Evolutionary conservation across 305 asterid genomes (phyloP).

Genomic region (Lippia alba): DNA sequence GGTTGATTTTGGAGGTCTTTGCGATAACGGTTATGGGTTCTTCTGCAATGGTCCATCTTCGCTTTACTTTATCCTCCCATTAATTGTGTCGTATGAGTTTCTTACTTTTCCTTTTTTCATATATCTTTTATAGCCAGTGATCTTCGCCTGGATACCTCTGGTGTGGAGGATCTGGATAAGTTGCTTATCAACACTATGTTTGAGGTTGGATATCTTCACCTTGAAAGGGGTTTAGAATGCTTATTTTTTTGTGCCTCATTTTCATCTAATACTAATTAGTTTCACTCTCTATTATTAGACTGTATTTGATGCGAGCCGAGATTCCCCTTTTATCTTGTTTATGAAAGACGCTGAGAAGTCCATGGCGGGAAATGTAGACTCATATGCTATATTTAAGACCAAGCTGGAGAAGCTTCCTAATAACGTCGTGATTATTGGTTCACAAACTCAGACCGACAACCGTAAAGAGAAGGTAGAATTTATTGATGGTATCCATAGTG

Average conservation of each 20-base stretch:
- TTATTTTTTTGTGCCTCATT: conserved; percentile 9
- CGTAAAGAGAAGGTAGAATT: conserved; percentile 74
- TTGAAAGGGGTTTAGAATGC: conserved; percentile 27
- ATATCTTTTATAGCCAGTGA: conserved; percentile 56
- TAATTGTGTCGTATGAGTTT: conserved; percentile 26
- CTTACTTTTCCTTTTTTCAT: conserved; percentile 19
- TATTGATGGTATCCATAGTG: conserved; percentile 22
- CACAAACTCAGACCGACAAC: conserved; percentile 66
- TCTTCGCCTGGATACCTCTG: conserved; percentile 69
- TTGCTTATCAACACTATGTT: conserved; percentile 70
- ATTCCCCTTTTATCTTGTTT: conserved; percentile 80
- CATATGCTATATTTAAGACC: conserved; percentile 61
- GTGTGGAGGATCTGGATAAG: conserved; percentile 75
- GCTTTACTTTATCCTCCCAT: conserved; percentile 13
- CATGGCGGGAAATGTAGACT: conserved; percentile 74
- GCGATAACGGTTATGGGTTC: conserved; percentile 82
- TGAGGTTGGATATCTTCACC: conserved; percentile 59
- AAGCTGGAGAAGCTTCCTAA: conserved; percentile 79
- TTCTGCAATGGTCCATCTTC: conserved; percentile 73
- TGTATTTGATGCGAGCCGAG: conserved; percentile 71
- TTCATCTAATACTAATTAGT: conserved; percentile 29
- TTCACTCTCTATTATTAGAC: conserved; percentile 50
- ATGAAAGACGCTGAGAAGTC: conserved; percentile 94
- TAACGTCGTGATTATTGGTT: conserved; percentile 76
- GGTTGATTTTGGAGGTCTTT: conserved; percentile 82